phyloP scores from a whole-genome alignment of 164 flowering plant species.

The Chimonanthus salicifolius region DNA sequence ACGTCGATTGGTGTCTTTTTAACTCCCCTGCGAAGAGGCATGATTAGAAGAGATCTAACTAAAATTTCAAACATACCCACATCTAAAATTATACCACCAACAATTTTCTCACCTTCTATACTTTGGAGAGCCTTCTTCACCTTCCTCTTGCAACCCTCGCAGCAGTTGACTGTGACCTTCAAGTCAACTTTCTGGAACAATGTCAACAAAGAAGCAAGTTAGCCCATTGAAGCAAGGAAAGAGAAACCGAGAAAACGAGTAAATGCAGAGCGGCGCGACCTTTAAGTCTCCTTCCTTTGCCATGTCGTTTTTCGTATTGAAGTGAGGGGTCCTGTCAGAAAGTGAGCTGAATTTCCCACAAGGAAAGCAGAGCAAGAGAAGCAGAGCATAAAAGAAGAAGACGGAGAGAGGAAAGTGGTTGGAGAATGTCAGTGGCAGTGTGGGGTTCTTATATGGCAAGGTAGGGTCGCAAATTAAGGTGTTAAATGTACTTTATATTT shows the following conservation, averaged over 20 bases:
- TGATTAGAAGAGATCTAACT: neutral
- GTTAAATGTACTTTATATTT: neutral
- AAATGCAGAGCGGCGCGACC: constrained; percentile 7
- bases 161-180: constrained; percentile 49
- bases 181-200: constrained; percentile 47
- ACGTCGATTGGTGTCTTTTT: constrained; percentile 6
- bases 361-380: neutral
- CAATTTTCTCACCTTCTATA: constrained; percentile 33
- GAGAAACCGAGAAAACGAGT: neutral
- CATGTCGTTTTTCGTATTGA: constrained; percentile 8
- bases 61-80: neutral
- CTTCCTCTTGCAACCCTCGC: constrained; percentile 59
- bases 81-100: neutral
- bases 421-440: neutral
- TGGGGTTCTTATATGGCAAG: neutral
- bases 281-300: constrained; percentile 22
- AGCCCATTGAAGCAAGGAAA: neutral
- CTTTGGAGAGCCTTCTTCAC: constrained; percentile 47
- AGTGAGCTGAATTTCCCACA: neutral
- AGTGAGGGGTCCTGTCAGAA: neutral
- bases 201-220: constrained; percentile 8
- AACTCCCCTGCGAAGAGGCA: neutral
- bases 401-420: constrained; percentile 7
- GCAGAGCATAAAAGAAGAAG: neutral
- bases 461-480: neutral